phyloP scores from a whole-genome alignment of 768 basidiomycete genomes.

The Daedaleopsis sinensis region DNA sequence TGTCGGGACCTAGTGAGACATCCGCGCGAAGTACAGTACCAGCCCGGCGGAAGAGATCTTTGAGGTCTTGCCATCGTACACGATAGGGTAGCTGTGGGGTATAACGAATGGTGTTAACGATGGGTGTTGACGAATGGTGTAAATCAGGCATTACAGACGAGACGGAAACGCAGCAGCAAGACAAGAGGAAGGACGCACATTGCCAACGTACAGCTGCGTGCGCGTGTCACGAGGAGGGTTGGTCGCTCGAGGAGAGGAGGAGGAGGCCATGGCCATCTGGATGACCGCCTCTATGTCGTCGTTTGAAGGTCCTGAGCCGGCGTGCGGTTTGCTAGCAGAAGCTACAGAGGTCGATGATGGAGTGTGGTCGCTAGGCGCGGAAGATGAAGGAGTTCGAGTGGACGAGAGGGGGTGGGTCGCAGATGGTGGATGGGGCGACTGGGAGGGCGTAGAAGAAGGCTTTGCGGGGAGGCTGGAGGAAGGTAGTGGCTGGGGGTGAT shows the following conservation, averaged over 20 bases:
- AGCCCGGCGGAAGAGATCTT: conserved; percentile 94
- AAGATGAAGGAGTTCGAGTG: conserved; percentile 1
- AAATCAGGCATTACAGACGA: too few relatives aligned
- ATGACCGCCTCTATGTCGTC: conserved; percentile 94
- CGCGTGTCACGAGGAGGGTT: conserved; percentile 76
- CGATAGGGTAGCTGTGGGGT: conserved; percentile 77
- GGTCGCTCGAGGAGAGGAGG: conserved; percentile 49
- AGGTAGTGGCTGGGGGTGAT: conserved; percentile 6
- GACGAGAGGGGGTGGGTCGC: neutral
- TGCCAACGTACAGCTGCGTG: conserved; percentile 95
- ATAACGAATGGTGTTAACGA: neutral
- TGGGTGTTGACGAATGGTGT: neutral
- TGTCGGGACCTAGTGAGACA: conserved; percentile 70
- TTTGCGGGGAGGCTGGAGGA: conserved; percentile 1
- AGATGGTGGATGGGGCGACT: neutral
- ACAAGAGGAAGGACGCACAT: conserved; percentile 56
- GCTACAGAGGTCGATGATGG: neutral
- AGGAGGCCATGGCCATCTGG: conserved; percentile 81
- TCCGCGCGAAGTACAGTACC: conserved; percentile 67
- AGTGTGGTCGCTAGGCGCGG: neutral
- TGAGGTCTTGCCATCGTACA: conserved; percentile 99
- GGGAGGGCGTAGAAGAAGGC: conserved; percentile 4
- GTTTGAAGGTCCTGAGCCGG: conserved; percentile 52
- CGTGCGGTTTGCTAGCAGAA: neutral
- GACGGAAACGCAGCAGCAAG: too few relatives aligned